Base-by-base conservation (phyloP, 805 yeast genomes). In the Saccharomycopsis olivae region DNA sequence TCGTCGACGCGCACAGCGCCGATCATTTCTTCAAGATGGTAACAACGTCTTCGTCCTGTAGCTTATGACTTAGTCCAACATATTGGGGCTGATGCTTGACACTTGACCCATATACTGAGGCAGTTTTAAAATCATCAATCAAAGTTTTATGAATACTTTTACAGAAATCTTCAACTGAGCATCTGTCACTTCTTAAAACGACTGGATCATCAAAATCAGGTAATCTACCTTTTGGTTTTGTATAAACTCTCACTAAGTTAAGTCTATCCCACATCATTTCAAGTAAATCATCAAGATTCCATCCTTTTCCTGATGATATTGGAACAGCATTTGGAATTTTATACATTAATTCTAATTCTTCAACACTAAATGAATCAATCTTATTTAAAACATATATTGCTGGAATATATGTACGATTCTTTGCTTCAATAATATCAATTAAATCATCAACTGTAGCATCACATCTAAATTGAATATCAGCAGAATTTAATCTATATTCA, bases 21-120 rank as follows among this genome's bases (percentile, higher is more conserved):
- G n/a, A n/a, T 16, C 20, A 35, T 18, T 35, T 80, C 66, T 88
- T 88, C 63, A 88, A 71, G 51, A 88, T 85, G 15, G 98, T 89
- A 38, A 92, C 94, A 24, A 92, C 98, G 62, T 92, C 99, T 62
- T 92, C 99, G 61, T 92, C 99, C 62, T 79, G 82, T 52, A 92
- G 66, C 10, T 60, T 67, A 64, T 92, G 98, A 35, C 71, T 60
- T 50, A 92, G 68, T 21, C 98, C 98, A 35, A 89, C 97, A 50
- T 79, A 76, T 64, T 92, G 98, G 13, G 97, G 97, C 62, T 89
- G 96, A 60, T 92, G 98, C 66, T 92, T 92, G 39, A 89, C 97
- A 57, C 94, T 82, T 23, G 82, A 73, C 28, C 99, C 99, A 56
- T 69, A 92, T 1, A 92, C 98, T 46, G 86, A 72, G 1, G 98